Base-by-base conservation (phyloP, 2,329 filamentous ascomycete genomes). In the Penicillium sp. region DNA sequence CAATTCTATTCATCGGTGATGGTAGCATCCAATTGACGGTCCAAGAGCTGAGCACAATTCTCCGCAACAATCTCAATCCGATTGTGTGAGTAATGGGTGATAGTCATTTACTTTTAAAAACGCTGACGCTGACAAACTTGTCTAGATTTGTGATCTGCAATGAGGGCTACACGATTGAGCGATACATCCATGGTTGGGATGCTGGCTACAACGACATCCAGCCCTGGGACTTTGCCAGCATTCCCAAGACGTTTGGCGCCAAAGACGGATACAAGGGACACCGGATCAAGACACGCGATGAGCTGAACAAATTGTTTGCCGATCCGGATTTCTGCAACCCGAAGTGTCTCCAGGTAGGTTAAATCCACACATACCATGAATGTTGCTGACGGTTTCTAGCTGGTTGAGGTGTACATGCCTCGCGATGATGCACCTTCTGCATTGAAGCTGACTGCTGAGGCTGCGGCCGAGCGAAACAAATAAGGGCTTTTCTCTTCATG, bases 121-220 rank as follows among this genome's bases (percentile, higher is more conserved):
- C n/a, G 25, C 25, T 28, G 2, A 22, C 8, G 6, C 6, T 15
- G 8, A 12, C 6, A 4, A 22, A 5, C 17, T 11, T 13, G 7
- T 11, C 6, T 17, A 63, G 60, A 45, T 90, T 94, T 60, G 73
- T 92, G 45, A 82, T 94, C 50, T 87, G 84, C 72, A 93, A 93
- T 60, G 79, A 89, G 27, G 88, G 88, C 8, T 94, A 85, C 67
- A 92, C 87, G 7, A 92, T 93, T 60, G 88, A 95, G 67, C 79
- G 88, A 18, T 84, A 79, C 61, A 93, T 94, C 55, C 87, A 94
- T 63, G 86, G 86, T 36, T 83, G 83, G 79, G 71, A 88, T 6
- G 84, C 77, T 20, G 61, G 59, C 16, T 94, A 94, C 70, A 94
- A 95, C 57, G 85, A 94, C 57, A 80, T 94, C 39, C 73, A 76